Evolutionary conservation across 1,284 basidiomycete species (phyloP).

Genomic region (Pseudozyma sp.): DNA sequence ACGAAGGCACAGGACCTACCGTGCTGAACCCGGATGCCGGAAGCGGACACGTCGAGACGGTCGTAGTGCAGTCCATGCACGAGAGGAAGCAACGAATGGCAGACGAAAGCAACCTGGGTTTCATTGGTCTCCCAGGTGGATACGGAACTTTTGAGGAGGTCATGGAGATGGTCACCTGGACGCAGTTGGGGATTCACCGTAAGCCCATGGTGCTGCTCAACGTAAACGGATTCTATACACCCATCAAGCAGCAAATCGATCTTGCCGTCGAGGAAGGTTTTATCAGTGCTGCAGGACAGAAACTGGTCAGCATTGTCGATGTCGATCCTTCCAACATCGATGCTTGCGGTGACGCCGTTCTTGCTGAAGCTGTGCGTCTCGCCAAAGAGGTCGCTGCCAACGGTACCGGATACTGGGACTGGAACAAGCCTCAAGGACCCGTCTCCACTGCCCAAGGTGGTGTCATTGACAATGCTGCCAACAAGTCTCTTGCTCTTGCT

Average conservation of each 20-base stretch:
- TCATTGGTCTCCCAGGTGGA: constrained; percentile 88
- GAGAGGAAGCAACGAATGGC: constrained; percentile 92
- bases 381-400: constrained; percentile 32
- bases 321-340: constrained; percentile 77
- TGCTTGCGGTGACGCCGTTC: constrained; percentile 71
- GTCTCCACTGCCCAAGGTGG: constrained; percentile 29
- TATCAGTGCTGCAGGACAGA: constrained; percentile 58
- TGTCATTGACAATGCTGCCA: constrained; percentile 36
- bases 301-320: constrained; percentile 70
- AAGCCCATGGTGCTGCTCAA: constrained; percentile 88
- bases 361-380: constrained; percentile 55
- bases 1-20: constrained; percentile 59
- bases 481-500: constrained; percentile 27
- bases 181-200: constrained; percentile 85
- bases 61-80: constrained; percentile 83
- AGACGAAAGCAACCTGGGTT: constrained; percentile 77
- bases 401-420: constrained; percentile 60
- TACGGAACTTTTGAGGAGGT: constrained; percentile 92
- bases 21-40: constrained; percentile 54
- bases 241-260: constrained; percentile 79
- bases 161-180: constrained; percentile 91
- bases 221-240: constrained; percentile 81
- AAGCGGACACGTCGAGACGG: constrained; percentile 44
- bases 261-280: constrained; percentile 80
- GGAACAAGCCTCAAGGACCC: constrained; percentile 52